Conservation (phyloP, 768 basidiomycete species). For the Pleurotus cornucopiae region DNA sequence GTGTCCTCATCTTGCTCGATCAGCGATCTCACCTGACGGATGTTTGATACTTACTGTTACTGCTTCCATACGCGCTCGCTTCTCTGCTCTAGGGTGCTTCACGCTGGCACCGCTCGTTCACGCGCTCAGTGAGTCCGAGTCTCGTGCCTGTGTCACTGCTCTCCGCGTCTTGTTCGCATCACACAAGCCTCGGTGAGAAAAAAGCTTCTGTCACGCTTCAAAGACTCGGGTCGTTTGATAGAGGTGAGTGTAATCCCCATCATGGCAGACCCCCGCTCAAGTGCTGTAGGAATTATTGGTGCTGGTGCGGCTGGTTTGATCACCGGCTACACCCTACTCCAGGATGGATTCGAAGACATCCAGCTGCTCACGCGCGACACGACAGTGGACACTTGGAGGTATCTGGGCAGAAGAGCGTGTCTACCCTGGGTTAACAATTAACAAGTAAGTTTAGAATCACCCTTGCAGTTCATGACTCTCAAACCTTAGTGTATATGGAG, state of each 20-base stretch:
- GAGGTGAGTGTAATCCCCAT: neutral
- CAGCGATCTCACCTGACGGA: too few relatives aligned
- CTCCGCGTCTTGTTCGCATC: too few relatives aligned
- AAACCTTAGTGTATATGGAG: conserved; percentile 52
- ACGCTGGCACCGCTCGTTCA: too few relatives aligned
- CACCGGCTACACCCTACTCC: conserved; percentile 49
- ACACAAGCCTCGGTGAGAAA: too few relatives aligned
- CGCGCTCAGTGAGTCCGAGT: too few relatives aligned
- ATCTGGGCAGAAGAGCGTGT: conserved; percentile 54
- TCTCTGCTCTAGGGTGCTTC: too few relatives aligned
- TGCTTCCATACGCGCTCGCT: too few relatives aligned
- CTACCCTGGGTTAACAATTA: conserved; percentile 53
- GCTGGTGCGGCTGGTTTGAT: conserved; percentile 57
- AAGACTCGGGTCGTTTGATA: too few relatives aligned
- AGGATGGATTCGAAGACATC: conserved; percentile 54
- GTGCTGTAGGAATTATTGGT: conserved; percentile 39
- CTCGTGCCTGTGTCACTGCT: too few relatives aligned
- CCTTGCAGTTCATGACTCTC: neutral
- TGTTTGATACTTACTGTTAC: too few relatives aligned
- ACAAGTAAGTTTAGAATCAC: conserved; percentile 43
- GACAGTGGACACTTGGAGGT: conserved; percentile 39
- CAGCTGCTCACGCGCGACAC: conserved; percentile 52
- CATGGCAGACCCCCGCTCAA: conserved; percentile 4
- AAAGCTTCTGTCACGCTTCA: too few relatives aligned
- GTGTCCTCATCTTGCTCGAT: too few relatives aligned